phyloP scores from a whole-genome alignment of 2,329 filamentous ascomycete species.

The Bertia moriformis region DNA sequence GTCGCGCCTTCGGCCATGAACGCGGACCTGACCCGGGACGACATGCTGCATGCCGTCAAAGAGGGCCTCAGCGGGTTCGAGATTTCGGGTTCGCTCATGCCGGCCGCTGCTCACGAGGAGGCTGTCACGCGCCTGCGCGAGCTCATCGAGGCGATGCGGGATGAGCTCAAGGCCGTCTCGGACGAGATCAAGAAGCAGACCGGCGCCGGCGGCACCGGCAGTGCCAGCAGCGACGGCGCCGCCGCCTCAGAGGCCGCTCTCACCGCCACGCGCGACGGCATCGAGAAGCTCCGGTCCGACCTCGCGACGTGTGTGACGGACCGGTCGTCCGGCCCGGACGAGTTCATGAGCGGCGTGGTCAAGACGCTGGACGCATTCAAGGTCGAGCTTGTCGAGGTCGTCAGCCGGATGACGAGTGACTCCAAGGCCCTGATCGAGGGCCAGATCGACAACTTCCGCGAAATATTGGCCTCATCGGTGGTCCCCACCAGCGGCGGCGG shows the following conservation, averaged over 20 bases:
- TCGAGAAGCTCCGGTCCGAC: constrained; percentile 65
- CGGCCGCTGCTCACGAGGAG: constrained; percentile 26
- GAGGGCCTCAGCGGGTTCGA: constrained; percentile 39
- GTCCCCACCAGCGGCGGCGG: constrained; percentile 40
- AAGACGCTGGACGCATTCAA: constrained; percentile 52
- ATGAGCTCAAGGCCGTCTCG: constrained; percentile 43
- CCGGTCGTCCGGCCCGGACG: constrained; percentile 55
- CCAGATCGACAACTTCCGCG: constrained; percentile 70
- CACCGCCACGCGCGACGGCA: constrained; percentile 73
- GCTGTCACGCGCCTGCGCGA: constrained; percentile 45
- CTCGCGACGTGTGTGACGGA: constrained; percentile 75
- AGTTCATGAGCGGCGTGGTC: constrained; percentile 58
- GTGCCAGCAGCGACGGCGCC: constrained; percentile 65
- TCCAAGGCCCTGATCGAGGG: constrained; percentile 60
- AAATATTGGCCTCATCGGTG: constrained; percentile 58
- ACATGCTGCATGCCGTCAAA: constrained; percentile 7
- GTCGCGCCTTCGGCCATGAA: constrained; percentile 37
- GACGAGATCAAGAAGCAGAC: too few relatives aligned
- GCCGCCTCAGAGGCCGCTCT: constrained; percentile 85
- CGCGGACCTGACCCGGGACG: constrained; percentile 29
- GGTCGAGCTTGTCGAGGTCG: constrained; percentile 51
- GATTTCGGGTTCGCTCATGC: constrained; percentile 22
- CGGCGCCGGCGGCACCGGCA: constrained; percentile 67
- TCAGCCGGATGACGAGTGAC: constrained; percentile 28
- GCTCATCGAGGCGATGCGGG: constrained; percentile 43